Conservation (phyloP, 2,329 filamentous ascomycete species). For the Aspergillus calidoustus region DNA sequence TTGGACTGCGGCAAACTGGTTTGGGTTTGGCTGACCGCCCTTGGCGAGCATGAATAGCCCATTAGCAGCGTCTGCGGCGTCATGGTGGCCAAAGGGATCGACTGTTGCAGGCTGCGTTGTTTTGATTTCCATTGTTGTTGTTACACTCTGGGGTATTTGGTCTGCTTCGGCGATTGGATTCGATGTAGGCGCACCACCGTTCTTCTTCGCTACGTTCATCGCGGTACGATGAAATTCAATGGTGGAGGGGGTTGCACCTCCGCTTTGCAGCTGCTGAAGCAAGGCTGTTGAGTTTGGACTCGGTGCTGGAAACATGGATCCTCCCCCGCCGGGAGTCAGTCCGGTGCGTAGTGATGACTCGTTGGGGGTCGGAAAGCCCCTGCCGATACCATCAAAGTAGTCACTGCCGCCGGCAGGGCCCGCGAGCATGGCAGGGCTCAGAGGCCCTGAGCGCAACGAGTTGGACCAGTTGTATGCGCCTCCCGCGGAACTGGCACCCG, state of each 20-base stretch:
- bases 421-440: conserved; percentile 97
- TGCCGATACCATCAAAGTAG: conserved; percentile 85
- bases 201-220: conserved; percentile 72
- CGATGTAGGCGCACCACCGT: conserved; percentile 52
- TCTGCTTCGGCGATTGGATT: conserved; percentile 47
- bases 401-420: conserved; percentile 75
- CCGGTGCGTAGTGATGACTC: conserved; percentile 92
- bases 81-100: conserved; percentile 82
- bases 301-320: conserved; percentile 94
- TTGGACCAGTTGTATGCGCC: conserved; percentile 78
- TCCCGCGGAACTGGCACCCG: conserved; percentile 73
- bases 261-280: conserved; percentile 77
- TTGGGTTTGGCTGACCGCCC: conserved; percentile 60
- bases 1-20: conserved; percentile 58
- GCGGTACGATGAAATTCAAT: conserved; percentile 95
- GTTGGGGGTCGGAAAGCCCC: conserved; percentile 92
- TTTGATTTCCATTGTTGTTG: conserved; percentile 48
- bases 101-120: conserved; percentile 53
- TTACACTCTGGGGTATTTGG: conserved; percentile 39
- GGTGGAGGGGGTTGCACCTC: conserved; percentile 85
- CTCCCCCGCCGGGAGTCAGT: conserved; percentile 89
- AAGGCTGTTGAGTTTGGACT: conserved; percentile 86
- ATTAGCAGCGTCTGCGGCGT: conserved; percentile 91
- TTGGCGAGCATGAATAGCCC: conserved; percentile 87
- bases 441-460: conserved; percentile 85